Conservation (phyloP, 2,329 filamentous ascomycete species). For the Dryadomyces quercus-mongolicae region DNA sequence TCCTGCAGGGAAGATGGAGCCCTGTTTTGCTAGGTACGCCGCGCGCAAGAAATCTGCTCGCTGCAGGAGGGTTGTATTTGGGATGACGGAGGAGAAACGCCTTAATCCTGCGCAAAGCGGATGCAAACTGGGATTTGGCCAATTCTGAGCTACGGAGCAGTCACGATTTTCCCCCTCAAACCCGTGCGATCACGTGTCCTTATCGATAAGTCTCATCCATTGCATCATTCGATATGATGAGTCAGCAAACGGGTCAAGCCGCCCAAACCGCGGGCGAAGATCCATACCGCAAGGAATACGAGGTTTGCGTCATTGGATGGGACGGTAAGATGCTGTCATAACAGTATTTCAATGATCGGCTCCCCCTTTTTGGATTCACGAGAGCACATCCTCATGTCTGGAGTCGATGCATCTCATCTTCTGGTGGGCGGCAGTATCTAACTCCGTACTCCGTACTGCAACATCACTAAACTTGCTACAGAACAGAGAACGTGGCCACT, state of each 20-base stretch:
- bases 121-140: neutral
- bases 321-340: neutral
- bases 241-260: neutral
- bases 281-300: neutral
- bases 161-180: neutral
- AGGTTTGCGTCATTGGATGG: neutral
- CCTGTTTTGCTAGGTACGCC: neutral
- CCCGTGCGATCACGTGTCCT: neutral
- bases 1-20: neutral
- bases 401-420: too few relatives aligned
- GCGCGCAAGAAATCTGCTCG: neutral
- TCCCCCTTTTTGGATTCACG: neutral
- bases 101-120: neutral
- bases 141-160: neutral
- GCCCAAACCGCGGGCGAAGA: neutral
- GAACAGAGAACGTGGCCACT: neutral
- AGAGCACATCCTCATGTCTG: neutral
- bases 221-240: neutral
- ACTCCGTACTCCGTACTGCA: neutral
- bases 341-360: neutral
- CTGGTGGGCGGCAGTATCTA: too few relatives aligned
- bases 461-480: neutral
- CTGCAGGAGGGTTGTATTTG: neutral
- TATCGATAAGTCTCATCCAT: neutral
- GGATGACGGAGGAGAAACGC: too few relatives aligned